Percentiles rank a stretch among this genome's conserved stretches.
These are phyloP conservation scores for Verticillium albo-atrum DNA, from an alignment of 2,329 filamentous ascomycete species.

Conservation along the genomic window DNA sequence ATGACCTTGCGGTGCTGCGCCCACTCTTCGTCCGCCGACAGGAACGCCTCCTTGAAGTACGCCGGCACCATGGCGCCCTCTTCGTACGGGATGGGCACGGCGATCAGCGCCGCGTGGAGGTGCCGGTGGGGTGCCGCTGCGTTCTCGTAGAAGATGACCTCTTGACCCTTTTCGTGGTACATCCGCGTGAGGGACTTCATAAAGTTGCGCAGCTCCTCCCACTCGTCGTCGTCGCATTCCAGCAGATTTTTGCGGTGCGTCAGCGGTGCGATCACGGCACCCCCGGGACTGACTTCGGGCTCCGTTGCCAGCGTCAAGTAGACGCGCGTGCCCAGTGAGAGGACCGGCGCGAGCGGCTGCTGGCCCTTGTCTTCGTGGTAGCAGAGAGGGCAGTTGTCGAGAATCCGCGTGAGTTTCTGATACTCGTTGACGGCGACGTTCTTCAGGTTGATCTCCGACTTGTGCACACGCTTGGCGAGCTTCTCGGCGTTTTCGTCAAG, in stretches of 20 bases:
- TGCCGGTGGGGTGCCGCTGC: conserved; percentile 76
- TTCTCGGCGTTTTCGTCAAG: conserved; percentile 95
- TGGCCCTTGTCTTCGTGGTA: conserved; percentile 76
- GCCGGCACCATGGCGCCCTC: conserved; percentile 89
- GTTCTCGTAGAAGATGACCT: conserved; percentile 97
- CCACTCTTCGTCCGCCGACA: conserved; percentile 88
- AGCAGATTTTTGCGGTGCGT: conserved; percentile 84
- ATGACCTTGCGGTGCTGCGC: conserved; percentile 92
- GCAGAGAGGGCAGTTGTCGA: conserved; percentile 87
- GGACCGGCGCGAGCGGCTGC: conserved; percentile 76
- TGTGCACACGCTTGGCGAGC: conserved; percentile 81
- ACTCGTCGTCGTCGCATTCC: conserved; percentile 98
- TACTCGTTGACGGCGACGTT: conserved; percentile 85
- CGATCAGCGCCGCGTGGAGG: conserved; percentile 80
- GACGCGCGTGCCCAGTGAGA: conserved; percentile 80
- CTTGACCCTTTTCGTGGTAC: conserved; percentile 89
- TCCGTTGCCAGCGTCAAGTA: conserved; percentile 87
- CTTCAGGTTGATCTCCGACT: conserved; percentile 81
- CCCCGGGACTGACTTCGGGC: conserved; percentile 78
- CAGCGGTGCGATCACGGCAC: conserved; percentile 84
- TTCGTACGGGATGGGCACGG: conserved; percentile 82
- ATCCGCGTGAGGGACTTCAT: conserved; percentile 94
- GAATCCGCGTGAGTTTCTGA: conserved; percentile 79
- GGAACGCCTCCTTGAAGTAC: conserved; percentile 92
- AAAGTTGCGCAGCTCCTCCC: conserved; percentile 98